Conservation (phyloP, 2,329 filamentous ascomycete genomes). For the Fusarium sp. region DNA sequence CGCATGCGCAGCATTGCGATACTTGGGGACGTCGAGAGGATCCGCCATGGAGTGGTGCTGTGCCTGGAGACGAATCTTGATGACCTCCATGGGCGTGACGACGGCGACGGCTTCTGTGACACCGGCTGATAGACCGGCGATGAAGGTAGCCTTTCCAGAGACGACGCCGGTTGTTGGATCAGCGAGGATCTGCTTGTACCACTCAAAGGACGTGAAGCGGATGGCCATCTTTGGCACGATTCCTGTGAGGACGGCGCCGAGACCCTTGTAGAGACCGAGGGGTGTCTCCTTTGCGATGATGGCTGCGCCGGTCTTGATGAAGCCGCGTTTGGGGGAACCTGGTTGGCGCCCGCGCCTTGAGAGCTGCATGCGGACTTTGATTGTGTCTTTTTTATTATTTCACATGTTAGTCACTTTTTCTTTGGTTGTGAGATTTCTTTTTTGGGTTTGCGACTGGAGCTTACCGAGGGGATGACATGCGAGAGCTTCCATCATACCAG, state of each 20-base stretch:
- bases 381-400: constrained; percentile 71
- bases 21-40: constrained; percentile 94
- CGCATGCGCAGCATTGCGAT: constrained; percentile 88
- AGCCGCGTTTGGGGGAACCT: constrained; percentile 87
- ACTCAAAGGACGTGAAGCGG: constrained; percentile 96
- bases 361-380: constrained; percentile 99
- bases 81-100: constrained; percentile 98
- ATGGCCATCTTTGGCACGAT: constrained; percentile 99
- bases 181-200: constrained; percentile 87
- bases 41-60: constrained; percentile 99
- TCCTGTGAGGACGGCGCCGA: constrained; percentile 95
- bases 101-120: constrained; percentile 96
- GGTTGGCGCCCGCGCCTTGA: constrained; percentile 84
- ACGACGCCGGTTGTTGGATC: constrained; percentile 73
- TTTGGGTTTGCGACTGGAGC: constrained; percentile 38
- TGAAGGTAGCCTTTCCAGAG: constrained; percentile 73
- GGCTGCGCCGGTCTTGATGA: constrained; percentile 83
- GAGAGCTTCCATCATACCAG: constrained; percentile 99
- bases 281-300: constrained; percentile 92
- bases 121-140: constrained; percentile 87
- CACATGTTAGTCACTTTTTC: constrained; percentile 1
- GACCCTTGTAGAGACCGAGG: constrained; percentile 93
- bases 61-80: constrained; percentile 98
- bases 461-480: constrained; percentile 92
- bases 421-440: neutral